Evolutionary conservation across 176 grass and related monocot species (phyloP), one percentile per base, ranked within the genome.

Genomic region (barley (Hordeum vulgare)): DNA sequence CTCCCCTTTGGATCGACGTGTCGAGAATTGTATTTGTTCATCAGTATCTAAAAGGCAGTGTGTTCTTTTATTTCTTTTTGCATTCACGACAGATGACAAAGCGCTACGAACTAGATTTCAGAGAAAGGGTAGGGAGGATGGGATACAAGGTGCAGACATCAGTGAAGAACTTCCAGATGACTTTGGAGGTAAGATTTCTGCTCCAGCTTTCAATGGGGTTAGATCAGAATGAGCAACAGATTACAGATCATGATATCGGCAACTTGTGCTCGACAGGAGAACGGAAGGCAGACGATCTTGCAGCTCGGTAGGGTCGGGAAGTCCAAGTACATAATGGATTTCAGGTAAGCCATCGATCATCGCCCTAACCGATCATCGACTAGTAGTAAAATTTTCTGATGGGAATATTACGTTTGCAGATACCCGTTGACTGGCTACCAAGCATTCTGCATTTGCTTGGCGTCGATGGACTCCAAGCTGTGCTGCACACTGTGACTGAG

Each of bases 161-260:
- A n/a, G 93, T 94, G 56, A 98, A 98, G 85, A 98, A 95, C 78
- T 96, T 98, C 69, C 93, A 98, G 82, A 90, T 96, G 87, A 92
- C 85, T 39, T 75, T 87, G 68, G 87, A 92, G 93, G 93, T 96
- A 88, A n/a, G 28, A 31, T 24, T 61, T 13, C 2, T 11, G 2
- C 11, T 44, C 41, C 41, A 13, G 41, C n/a, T 45, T 71, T 47
- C 56, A 13, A 39, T 77, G 6, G 67, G 47, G 47, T 44, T 12
- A 33, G 44, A 67, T 65, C 40, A 12, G 31, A 7, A 21, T 56
- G 51, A 56, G 5, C 13, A 77, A 9, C 17, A 56, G n/a, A n/a
- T n/a, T n/a, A 49, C 15, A 33, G 7, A 24, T 83, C 5, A 53
- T 53, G 26, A 28, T 11, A 31, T 9, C 8, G 18, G 4, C 3